Conservation (phyloP, 441 rosid genomes). For the Daphne laureola region DNA sequence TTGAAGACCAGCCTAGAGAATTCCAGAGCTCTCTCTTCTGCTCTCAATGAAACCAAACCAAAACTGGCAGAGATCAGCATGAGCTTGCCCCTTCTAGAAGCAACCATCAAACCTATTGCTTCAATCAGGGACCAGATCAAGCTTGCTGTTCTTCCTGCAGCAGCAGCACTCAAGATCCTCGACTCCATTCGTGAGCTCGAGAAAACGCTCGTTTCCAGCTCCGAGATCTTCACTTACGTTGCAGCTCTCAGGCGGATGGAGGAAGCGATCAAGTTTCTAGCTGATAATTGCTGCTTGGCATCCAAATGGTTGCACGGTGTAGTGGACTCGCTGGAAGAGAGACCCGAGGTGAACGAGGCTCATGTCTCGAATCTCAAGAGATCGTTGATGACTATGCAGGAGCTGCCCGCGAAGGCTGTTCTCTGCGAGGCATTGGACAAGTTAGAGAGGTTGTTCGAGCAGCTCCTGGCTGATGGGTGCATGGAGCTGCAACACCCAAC, state of each 20-base stretch:
- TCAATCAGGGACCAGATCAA: conserved; percentile 44
- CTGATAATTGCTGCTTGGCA: conserved; percentile 54
- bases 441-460: conserved; percentile 44
- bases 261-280: conserved; percentile 53
- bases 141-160: conserved; percentile 45
- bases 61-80: conserved; percentile 31
- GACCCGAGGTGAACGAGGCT: conserved; percentile 22
- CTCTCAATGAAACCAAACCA: conserved; percentile 29
- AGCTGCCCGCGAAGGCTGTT: conserved; percentile 29
- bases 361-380: conserved; percentile 32
- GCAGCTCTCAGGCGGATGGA: conserved; percentile 42
- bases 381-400: conserved; percentile 30
- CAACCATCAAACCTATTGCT: conserved; percentile 21
- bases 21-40: conserved; percentile 42
- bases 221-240: conserved; percentile 32
- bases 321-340: conserved; percentile 34
- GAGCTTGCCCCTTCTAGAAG: conserved; percentile 34
- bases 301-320: conserved; percentile 61
- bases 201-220: conserved; percentile 24
- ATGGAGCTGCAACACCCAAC: conserved; percentile 14
- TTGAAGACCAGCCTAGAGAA: conserved; percentile 46
- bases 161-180: conserved; percentile 46
- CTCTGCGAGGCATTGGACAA: conserved; percentile 36
- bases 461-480: conserved; percentile 30
- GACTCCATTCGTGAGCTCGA: conserved; percentile 44